Conservation (phyloP, 495 filamentous ascomycete species). For the Aspergillus cristatus region DNA sequence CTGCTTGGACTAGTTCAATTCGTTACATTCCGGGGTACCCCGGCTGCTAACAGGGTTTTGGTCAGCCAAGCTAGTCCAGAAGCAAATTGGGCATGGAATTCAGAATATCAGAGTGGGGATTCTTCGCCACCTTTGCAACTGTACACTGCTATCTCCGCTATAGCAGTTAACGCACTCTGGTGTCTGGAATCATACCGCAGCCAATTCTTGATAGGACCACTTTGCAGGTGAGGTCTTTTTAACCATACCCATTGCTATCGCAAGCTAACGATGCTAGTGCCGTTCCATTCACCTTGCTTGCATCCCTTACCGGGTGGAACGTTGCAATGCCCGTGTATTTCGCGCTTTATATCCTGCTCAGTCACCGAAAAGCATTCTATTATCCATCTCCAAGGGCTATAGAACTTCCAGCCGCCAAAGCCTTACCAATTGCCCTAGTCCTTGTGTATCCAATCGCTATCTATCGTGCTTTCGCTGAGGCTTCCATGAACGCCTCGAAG, state of each 20-base stretch:
- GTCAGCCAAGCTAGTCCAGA: no score
- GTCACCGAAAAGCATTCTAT: constrained; percentile 6
- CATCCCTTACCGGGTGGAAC: constrained; percentile 6
- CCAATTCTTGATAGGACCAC: constrained; percentile 2
- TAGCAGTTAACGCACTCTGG: constrained; percentile 10
- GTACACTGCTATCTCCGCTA: constrained; percentile 1
- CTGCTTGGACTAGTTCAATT: not conserved
- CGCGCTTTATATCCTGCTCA: constrained; percentile 7
- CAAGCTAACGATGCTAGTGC: no score
- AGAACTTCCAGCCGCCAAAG: constrained; percentile 2
- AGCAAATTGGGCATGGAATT: not conserved
- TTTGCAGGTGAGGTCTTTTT: constrained; percentile 7
- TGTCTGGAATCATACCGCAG: constrained; percentile 12
- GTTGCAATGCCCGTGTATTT: constrained; percentile 8
- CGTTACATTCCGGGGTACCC: not conserved
- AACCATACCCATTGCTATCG: no score
- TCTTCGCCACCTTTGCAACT: not conserved
- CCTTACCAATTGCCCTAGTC: constrained; percentile 1
- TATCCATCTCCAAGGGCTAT: constrained; percentile 11
- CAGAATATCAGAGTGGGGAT: no score
- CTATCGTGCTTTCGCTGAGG: no score
- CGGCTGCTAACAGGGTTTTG: no score
- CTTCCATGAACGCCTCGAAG: no score
- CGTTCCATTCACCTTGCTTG: constrained; percentile 5
- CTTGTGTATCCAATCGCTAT: no score